These are phyloP conservation scores for Artemisia argyi DNA, from an alignment of 129 eudicot species.

Conservation along the genomic window DNA sequence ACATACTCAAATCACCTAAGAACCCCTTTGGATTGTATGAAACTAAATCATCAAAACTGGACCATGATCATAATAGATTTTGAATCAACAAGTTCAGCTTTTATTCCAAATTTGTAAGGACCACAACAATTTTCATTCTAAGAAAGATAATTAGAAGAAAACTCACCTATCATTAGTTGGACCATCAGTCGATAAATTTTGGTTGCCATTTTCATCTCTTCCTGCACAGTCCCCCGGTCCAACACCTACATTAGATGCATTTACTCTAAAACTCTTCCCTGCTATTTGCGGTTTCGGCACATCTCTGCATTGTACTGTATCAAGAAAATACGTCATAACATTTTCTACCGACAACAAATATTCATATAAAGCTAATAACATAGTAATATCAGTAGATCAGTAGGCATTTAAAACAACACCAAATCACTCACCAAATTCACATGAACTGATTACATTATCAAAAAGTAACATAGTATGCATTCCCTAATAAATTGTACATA, in stretches of 20 bases:
- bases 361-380: neutral
- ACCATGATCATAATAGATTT: neutral
- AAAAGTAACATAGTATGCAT: too few relatives aligned
- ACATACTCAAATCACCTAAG: neutral
- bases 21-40: neutral
- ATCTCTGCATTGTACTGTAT: constrained; percentile 51
- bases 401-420: neutral
- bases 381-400: neutral
- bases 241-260: constrained; percentile 64
- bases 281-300: constrained; percentile 23
- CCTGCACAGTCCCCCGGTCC: constrained; percentile 54
- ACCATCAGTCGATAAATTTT: constrained; percentile 39
- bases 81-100: constrained; percentile 17
- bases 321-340: constrained; percentile 13
- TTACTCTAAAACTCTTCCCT: constrained; percentile 37
- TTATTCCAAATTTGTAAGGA: neutral
- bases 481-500: too few relatives aligned
- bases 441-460: too few relatives aligned
- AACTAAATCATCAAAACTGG: neutral
- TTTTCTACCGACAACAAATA: neutral
- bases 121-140: constrained; percentile 4
- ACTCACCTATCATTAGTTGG: constrained; percentile 61
- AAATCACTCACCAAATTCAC: neutral
- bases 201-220: constrained; percentile 51
- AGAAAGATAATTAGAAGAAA: constrained; percentile 9